Evolutionary conservation across 2,329 filamentous ascomycete genomes (phyloP), one percentile per base, ranked within the genome.

Genomic region (Diplodia seriata): DNA sequence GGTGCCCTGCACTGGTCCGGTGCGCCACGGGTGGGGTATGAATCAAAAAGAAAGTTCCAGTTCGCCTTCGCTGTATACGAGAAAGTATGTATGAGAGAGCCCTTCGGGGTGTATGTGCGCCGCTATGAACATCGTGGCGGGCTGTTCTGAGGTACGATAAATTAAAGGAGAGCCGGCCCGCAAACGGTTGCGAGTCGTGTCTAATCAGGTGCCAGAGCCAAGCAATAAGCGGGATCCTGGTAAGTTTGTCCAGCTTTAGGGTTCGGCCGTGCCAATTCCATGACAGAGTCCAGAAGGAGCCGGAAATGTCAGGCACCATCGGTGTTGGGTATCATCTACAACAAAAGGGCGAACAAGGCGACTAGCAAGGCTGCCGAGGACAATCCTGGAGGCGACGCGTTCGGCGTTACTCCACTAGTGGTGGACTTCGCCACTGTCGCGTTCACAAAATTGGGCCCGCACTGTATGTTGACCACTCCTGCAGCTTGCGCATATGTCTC

Each of bases 401-500:
- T 29, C 36, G 51, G 33, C 20, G 33, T 18, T 38, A 31, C 49
- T 43, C 51, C 51, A 6, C 36, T 20, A 51, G 73, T 75, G 68
- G 77, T 78, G 4, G 77, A 70, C 2, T 76, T 76, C 15, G 77
- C 74, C 84, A 86, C 77, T 40, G 82, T 84, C 14, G 80, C 79
- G 69, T 83, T 83, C 14, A 85, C 84, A 72, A 88, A 90, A 0
- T 73, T 76, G 1, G 82, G 79, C 0, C 88, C 88, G 72, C 88
- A 90, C 12, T 75, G 83, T 12, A 87, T 82, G 74, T 97, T 91
- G 63, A 98, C 85, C 73, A 90, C 86, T 70, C 85, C 80, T 0
- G 94, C 94, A 0, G 93, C 93, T 11, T 81, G 74, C 6, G 85
- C 79, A 76, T 97, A 98, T 0, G 89, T 91, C 18, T 82, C 77